These are phyloP conservation scores for Telfairia occidentalis DNA, from an alignment of 331 rosid species.

Conservation along the genomic window DNA sequence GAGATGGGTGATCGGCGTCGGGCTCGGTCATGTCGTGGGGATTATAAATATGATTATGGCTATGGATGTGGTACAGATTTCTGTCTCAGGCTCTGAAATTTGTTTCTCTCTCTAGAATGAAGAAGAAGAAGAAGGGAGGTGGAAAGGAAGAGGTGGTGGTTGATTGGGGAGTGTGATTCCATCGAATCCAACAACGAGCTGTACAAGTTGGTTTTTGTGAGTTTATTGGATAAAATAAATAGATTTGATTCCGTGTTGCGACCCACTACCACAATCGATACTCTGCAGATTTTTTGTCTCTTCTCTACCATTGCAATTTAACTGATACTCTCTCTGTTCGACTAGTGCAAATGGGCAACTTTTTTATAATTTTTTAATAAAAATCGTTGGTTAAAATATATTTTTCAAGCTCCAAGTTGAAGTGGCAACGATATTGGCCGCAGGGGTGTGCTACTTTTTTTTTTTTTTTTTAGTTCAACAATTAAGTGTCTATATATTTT, in stretches of 20 bases:
- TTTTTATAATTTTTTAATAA: too few relatives aligned
- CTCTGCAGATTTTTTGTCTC: neutral
- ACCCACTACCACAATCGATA: constrained; percentile 10
- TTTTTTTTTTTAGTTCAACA: too few relatives aligned
- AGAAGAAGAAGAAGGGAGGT: neutral
- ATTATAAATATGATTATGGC: too few relatives aligned
- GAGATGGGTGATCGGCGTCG: constrained; percentile 33
- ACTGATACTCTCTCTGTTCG: neutral
- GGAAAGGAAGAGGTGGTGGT: constrained; percentile 1
- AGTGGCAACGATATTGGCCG: too few relatives aligned
- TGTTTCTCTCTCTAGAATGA: neutral
- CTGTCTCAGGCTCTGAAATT: neutral
- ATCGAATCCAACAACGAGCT: constrained; percentile 19
- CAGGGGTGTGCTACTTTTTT: too few relatives aligned
- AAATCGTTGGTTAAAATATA: too few relatives aligned
- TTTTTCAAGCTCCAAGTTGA: too few relatives aligned
- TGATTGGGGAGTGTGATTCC: constrained; percentile 18
- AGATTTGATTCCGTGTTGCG: constrained; percentile 17
- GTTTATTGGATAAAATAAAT: constrained; percentile 9
- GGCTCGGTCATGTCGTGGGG: constrained; percentile 43
- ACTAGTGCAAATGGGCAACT: neutral
- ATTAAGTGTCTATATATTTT: too few relatives aligned
- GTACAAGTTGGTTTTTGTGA: constrained; percentile 12
- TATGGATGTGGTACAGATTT: neutral
- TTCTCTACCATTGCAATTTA: neutral